phyloP scores from a whole-genome alignment of 345 rosid genomes.

The Atalantia buxifolia region DNA sequence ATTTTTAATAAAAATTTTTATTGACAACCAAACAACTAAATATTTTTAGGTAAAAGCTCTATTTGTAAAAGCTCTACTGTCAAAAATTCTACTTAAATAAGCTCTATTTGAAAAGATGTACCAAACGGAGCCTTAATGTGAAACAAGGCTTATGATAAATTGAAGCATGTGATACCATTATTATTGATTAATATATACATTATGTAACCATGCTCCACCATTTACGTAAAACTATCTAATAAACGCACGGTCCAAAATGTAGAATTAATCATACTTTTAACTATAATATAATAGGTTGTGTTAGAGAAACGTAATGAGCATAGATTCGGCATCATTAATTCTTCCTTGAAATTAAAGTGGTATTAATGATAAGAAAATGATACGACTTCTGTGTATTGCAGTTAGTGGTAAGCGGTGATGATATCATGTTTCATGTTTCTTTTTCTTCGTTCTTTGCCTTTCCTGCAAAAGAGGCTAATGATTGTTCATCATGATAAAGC shows the following conservation, averaged over 20 bases:
- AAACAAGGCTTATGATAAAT: neutral
- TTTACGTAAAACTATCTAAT: neutral
- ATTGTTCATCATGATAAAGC: neutral
- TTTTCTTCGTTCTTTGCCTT: neutral
- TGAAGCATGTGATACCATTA: neutral
- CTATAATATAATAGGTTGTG: neutral
- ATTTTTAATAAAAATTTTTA: too few species aligned
- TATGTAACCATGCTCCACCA: too few species aligned
- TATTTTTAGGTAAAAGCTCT: too few species aligned
- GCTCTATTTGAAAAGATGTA: too few species aligned
- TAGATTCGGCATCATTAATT: neutral
- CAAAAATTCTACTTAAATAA: too few species aligned
- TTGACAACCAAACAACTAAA: too few species aligned
- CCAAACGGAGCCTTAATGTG: too few species aligned
- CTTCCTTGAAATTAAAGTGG: neutral
- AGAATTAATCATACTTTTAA: too few species aligned
- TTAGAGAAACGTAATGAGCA: neutral
- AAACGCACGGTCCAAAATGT: too few species aligned
- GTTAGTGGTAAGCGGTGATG: neutral
- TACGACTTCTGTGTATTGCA: neutral
- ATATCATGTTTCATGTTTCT: neutral
- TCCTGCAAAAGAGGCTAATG: neutral
- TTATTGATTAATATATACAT: too few species aligned
- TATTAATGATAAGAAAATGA: slow-evolving; percentile 3
- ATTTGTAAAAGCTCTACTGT: too few species aligned